Evolutionary conservation across 1,139 yeast genomes (phyloP).

Genomic region (Saccharomyces hybrid): DNA sequence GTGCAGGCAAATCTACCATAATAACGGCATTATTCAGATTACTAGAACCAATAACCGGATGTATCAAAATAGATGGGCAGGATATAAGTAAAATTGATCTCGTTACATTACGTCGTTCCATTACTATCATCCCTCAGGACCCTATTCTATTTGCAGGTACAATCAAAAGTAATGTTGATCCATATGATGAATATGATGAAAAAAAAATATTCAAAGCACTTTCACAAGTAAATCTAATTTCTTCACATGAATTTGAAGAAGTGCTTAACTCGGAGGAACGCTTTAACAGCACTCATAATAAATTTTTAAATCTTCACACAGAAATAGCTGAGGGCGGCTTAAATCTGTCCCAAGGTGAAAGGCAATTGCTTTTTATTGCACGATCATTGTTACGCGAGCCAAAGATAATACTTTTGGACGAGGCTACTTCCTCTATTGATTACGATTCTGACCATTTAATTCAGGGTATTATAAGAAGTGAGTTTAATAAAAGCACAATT

Average conservation of each 20-base stretch:
- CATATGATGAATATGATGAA: conserved; percentile 60
- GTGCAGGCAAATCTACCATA: conserved; percentile 70
- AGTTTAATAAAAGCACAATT: conserved; percentile 66
- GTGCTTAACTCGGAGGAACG: conserved; percentile 13
- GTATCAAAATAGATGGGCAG: conserved; percentile 67
- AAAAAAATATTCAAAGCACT: conserved; percentile 68
- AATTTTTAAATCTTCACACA: conserved; percentile 58
- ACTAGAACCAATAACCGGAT: conserved; percentile 69
- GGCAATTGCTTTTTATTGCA: conserved; percentile 84
- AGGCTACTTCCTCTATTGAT: conserved; percentile 90
- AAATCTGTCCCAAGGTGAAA: conserved; percentile 86
- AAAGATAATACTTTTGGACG: conserved; percentile 75
- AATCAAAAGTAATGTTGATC: conserved; percentile 67
- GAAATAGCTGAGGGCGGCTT: conserved; percentile 74
- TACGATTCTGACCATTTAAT: conserved; percentile 80
- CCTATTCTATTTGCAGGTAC: conserved; percentile 81
- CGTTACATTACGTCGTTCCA: conserved; percentile 61
- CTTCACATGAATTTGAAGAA: conserved; percentile 25
- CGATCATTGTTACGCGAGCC: conserved; percentile 75
- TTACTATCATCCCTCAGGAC: conserved; percentile 85
- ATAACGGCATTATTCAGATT: conserved; percentile 59
- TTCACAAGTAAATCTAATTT: conserved; percentile 65
- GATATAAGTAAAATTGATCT: conserved; percentile 77
- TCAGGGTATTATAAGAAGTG: conserved; percentile 78
- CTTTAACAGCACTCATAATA: conserved; percentile 38